These are phyloP conservation scores for Fusarium denticulatum DNA, from an alignment of 2,329 filamentous ascomycete species.

Conservation along the genomic window DNA sequence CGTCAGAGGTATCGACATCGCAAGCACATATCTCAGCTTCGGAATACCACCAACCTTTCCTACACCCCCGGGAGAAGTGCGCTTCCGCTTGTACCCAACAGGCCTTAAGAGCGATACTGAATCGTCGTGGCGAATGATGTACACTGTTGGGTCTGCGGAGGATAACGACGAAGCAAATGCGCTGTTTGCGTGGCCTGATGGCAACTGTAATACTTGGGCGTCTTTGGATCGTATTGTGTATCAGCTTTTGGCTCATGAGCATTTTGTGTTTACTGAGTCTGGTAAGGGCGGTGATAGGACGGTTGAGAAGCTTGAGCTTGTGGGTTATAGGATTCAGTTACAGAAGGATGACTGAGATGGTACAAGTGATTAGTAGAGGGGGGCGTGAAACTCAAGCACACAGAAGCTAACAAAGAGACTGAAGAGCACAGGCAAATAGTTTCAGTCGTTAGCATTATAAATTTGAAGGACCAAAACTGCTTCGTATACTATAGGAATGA, in stretches of 20 bases:
- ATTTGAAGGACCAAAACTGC: too few species aligned
- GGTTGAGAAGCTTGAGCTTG: slow-evolving; percentile 3
- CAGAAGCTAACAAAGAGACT: not conserved
- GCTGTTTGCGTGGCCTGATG: slow-evolving; percentile 10
- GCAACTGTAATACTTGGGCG: slow-evolving; percentile 2
- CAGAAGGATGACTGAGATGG: not conserved
- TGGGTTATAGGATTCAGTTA: slow-evolving; percentile 4
- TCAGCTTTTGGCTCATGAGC: slow-evolving; percentile 1
- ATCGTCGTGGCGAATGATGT: slow-evolving; percentile 11
- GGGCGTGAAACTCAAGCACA: rapidly evolving
- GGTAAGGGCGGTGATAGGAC: not conserved
- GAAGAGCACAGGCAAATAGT: too few species aligned
- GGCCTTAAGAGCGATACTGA: not conserved
- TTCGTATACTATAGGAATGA: too few species aligned
- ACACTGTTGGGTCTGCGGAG: not conserved
- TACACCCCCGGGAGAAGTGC: not conserved
- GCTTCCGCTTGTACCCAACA: slow-evolving; percentile 12
- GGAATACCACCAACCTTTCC: not conserved
- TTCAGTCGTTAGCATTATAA: too few species aligned
- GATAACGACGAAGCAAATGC: not conserved
- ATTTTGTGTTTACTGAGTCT: slow-evolving; percentile 15
- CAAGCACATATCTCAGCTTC: not conserved
- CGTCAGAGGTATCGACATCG: slow-evolving; percentile 7
- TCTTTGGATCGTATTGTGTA: slow-evolving; percentile 5
- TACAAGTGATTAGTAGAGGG: rapidly evolving